A percentile compares a stretch with the other conserved stretches of the same genome.
Evolutionary conservation across 495 filamentous ascomycete genomes (phyloP).

Genomic region (Talaromyces nanjingensis): DNA sequence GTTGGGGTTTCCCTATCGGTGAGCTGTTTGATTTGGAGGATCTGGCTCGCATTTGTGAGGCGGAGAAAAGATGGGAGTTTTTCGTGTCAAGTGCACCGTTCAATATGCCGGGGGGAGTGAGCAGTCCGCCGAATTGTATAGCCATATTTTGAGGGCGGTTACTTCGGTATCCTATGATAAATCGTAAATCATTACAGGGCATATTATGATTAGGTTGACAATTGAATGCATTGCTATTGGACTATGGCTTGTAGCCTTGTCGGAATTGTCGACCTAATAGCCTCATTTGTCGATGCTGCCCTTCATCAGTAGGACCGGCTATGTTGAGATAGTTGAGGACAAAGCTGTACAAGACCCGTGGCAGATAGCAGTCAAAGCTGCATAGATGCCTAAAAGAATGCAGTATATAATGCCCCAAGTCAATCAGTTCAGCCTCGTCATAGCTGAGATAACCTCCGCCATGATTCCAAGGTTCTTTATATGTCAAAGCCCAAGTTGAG

Average conservation of each 20-base stretch:
- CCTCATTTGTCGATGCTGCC: too few species aligned
- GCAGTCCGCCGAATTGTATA: constrained; percentile 39
- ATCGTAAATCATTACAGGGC: too few species aligned
- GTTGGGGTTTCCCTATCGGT: constrained; percentile 53
- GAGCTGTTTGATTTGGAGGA: constrained; percentile 52
- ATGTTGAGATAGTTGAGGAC: neutral
- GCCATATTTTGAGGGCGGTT: constrained; percentile 32
- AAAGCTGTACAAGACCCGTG: neutral
- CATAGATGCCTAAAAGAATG: neutral
- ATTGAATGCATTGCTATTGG: too few species aligned
- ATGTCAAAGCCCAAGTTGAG: too few species aligned
- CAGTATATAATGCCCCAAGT: neutral
- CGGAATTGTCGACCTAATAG: too few species aligned
- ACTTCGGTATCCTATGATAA: too few species aligned
- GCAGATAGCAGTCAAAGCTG: neutral
- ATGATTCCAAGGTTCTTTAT: too few species aligned
- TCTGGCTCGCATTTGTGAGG: constrained; percentile 34
- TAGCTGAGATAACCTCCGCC: too few species aligned
- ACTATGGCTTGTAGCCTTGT: too few species aligned
- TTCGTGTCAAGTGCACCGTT: constrained; percentile 47
- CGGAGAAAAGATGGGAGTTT: constrained; percentile 43
- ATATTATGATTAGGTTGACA: too few species aligned
- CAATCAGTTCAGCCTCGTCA: neutral
- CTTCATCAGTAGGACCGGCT: too few species aligned
- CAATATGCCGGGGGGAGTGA: constrained; percentile 47